These are phyloP conservation scores for Strobilomyces confusus DNA, from an alignment of 768 basidiomycete species.

Conservation along the genomic window DNA sequence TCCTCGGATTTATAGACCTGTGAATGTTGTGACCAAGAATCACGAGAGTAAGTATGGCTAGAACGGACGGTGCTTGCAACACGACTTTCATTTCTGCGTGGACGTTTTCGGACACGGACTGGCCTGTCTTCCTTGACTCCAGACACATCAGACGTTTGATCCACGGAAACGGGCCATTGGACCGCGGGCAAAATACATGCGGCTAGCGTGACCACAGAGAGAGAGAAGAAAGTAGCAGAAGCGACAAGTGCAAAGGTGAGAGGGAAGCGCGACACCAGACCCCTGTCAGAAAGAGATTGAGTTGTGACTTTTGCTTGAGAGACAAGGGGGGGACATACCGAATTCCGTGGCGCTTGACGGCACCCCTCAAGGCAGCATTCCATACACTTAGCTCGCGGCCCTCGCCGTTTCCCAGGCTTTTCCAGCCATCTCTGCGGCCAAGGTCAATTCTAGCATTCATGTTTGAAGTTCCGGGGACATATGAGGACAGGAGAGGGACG, in stretches of 20 bases:
- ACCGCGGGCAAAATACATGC: slow-evolving; percentile 50
- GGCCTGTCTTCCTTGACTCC: slow-evolving; percentile 21
- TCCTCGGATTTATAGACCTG: slow-evolving; percentile 29
- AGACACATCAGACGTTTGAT: slow-evolving; percentile 7
- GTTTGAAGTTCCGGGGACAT: slow-evolving; percentile 43
- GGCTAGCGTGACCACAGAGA: slow-evolving; percentile 44
- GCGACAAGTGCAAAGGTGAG: slow-evolving; percentile 48
- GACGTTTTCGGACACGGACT: slow-evolving; percentile 26
- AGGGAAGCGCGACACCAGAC: slow-evolving; percentile 68
- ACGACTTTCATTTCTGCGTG: slow-evolving; percentile 26
- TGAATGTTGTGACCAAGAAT: slow-evolving; percentile 11
- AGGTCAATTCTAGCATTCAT: slow-evolving; percentile 63
- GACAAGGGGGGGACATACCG: slow-evolving; percentile 44
- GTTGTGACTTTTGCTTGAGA: background rate
- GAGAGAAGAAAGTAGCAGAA: slow-evolving; percentile 42
- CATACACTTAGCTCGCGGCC: slow-evolving; percentile 70
- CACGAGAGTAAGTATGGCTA: background rate
- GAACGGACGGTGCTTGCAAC: slow-evolving; percentile 22
- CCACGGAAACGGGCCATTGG: slow-evolving; percentile 21
- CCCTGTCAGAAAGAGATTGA: slow-evolving; percentile 38
- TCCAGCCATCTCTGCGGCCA: slow-evolving; percentile 75
- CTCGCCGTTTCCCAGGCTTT: slow-evolving; percentile 59
- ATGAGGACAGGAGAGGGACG: slow-evolving; percentile 56
- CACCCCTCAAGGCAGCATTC: slow-evolving; percentile 58
- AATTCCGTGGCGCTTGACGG: slow-evolving; percentile 62